Evolutionary conservation across 345 rosid species (phyloP).

Genomic region (Raphanus sativus): DNA sequence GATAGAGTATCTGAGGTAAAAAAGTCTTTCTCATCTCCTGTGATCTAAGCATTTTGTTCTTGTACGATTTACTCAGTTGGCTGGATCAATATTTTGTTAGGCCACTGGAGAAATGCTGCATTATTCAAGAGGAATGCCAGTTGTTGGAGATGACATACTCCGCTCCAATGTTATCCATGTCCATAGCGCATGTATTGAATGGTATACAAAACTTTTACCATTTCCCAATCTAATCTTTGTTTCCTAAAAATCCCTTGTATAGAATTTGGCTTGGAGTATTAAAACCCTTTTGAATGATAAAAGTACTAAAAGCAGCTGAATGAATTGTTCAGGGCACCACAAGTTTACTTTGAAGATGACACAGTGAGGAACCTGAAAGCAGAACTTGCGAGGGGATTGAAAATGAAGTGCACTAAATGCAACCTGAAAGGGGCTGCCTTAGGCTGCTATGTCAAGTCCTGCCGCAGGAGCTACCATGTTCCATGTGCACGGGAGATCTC

Average conservation of each 20-base stretch:
- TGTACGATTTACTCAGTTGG: neutral
- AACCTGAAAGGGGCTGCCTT: conserved; percentile 81
- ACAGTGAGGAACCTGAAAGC: conserved; percentile 62
- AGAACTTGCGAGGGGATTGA: conserved; percentile 74
- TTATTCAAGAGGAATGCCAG: conserved; percentile 51
- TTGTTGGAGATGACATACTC: conserved; percentile 51
- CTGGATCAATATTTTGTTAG: conserved; percentile 37
- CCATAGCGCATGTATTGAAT: conserved; percentile 67
- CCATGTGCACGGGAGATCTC: conserved; percentile 64
- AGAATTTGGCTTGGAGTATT: neutral
- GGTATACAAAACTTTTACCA: conserved; percentile 44
- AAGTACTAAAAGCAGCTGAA: neutral
- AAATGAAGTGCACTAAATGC: conserved; percentile 72
- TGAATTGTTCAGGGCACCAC: conserved; percentile 68
- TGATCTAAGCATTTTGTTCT: neutral
- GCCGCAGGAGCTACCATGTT: conserved; percentile 75
- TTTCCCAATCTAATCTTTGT: neutral
- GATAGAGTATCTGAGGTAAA: conserved; percentile 57
- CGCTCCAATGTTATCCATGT: conserved; percentile 59
- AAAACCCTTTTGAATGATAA: neutral
- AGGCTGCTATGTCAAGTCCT: conserved; percentile 74
- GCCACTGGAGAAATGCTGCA: conserved; percentile 76
- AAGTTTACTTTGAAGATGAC: conserved; percentile 64
- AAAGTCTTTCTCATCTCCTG: neutral
- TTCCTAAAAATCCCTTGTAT: conserved; percentile 1